Base-by-base conservation (phyloP, 2,329 filamentous ascomycete genomes). In the Westerdykella sp. region DNA sequence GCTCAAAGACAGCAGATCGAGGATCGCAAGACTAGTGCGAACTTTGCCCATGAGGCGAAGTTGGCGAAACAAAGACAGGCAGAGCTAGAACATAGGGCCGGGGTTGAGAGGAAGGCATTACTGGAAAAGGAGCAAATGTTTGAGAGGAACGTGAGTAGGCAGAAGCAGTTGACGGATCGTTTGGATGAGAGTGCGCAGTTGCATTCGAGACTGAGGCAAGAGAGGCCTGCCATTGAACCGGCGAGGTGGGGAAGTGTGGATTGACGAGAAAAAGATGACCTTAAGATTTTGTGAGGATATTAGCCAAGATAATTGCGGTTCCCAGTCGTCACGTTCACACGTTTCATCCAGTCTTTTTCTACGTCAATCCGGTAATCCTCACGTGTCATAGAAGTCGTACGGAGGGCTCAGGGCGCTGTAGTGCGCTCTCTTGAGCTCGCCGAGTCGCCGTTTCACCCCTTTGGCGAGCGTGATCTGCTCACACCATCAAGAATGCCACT, bases 81-180 rank as follows among this genome's bases (percentile, higher is more conserved):
- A 4, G 60, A 63, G 43, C 21, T 60, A 12, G 62, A 65, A 38
- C 54, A 63, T 42, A 44, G 57, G 12, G 51, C 50, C 0, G 47
- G 39, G 2, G 47, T 60, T 16, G 63, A 65, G 48, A 49, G 53
- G 34, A 45, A 49, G 23, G 48, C 56, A 48, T 28, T 66, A 10
- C 54, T 54, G 50, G 60, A 63, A 37, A 66, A 63, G 46, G 62
- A 66, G 37, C 53, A 63, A 31, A 32, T 61, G 43, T 63, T 57
- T 46, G 56, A 63, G 38, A 46, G 55, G 45, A 65, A 66, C 50
- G 54, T 61, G 2, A 52, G 50, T 43, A 56, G 59, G 44, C 62
- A 65, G 49, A 56, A 55, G 48, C 48, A 53, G 43, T 36, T 63
- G 10, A 60, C 54, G 28, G 50, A 60, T 35, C 49, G 57, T 41